Conservation (phyloP, 129 eudicot species). For the Artemisia tridentata region DNA sequence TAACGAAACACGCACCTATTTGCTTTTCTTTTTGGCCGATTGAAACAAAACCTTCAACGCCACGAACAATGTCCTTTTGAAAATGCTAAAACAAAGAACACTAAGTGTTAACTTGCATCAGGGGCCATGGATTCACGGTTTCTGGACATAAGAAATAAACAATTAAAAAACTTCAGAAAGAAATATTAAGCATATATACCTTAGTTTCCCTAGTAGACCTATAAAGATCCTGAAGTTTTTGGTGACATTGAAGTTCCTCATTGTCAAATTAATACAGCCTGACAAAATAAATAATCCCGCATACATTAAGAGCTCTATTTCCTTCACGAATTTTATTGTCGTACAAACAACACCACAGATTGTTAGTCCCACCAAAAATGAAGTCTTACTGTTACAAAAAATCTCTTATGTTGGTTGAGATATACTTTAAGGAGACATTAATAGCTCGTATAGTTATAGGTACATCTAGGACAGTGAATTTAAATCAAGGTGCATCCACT, state of each 20-base stretch:
- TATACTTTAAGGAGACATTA: not conserved
- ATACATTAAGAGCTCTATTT: conserved; percentile 10
- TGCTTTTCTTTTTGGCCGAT: conserved; percentile 73
- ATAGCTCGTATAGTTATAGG: no score
- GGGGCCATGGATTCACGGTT: conserved; percentile 24
- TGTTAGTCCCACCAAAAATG: conserved; percentile 1
- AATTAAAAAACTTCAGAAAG: not conserved
- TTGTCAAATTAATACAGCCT: conserved; percentile 77
- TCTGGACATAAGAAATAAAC: conserved; percentile 15
- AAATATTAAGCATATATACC: conserved; percentile 40
- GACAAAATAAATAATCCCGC: conserved; percentile 17
- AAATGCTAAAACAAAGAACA: conserved; percentile 64
- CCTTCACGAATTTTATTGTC: not conserved
- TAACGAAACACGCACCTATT: conserved; percentile 49
- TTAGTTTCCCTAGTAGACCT: conserved; percentile 82
- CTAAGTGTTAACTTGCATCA: conserved; percentile 10
- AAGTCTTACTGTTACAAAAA: not conserved
- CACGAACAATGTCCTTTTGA: conserved; percentile 86
- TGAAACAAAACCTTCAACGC: conserved; percentile 70
- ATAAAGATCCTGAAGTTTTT: conserved; percentile 68
- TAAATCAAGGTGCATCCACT: not conserved
- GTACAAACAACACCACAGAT: not conserved
- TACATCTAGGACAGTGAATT: no score
- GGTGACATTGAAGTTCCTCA: conserved; percentile 48
- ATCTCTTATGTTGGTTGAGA: not conserved